Evolutionary conservation across 2,329 filamentous ascomycete genomes (phyloP).

Genomic region (Ceratocystis smalleyi): DNA sequence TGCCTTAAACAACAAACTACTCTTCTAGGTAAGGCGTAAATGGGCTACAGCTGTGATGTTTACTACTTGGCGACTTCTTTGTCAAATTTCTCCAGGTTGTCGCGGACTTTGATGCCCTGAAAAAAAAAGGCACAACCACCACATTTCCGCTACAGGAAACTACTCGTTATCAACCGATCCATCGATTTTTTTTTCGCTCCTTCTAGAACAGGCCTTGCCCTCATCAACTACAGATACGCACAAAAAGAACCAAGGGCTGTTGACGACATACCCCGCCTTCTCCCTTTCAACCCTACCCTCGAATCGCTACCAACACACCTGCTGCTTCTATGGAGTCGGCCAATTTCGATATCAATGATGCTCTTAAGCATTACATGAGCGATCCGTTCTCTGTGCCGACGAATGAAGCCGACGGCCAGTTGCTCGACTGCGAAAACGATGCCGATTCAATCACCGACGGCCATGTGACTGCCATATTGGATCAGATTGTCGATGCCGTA

Average conservation of each 20-base stretch:
- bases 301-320: background rate
- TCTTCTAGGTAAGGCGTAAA: slow-evolving; percentile 3
- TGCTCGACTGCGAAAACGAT: slow-evolving; percentile 86
- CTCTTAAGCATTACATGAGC: slow-evolving; percentile 91
- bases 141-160: background rate
- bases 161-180: no score
- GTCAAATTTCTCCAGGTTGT: background rate
- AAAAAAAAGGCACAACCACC: background rate
- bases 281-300: background rate
- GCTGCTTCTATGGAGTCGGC: slow-evolving; percentile 50
- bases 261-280: slow-evolving; percentile 5
- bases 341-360: slow-evolving; percentile 90
- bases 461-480: slow-evolving; percentile 70
- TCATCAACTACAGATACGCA: background rate
- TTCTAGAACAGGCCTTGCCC: background rate
- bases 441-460: slow-evolving; percentile 65
- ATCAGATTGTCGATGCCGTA: slow-evolving; percentile 82
- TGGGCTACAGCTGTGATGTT: background rate
- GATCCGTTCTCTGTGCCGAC: slow-evolving; percentile 73
- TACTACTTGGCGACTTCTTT: background rate
- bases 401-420: slow-evolving; percentile 65
- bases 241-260: background rate
- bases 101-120: background rate
- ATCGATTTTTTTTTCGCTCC: background rate
- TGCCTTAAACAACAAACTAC: slow-evolving; percentile 15